Conservation (phyloP, 371 early-diverging fungal genomes). For the Batkoa obscura region DNA sequence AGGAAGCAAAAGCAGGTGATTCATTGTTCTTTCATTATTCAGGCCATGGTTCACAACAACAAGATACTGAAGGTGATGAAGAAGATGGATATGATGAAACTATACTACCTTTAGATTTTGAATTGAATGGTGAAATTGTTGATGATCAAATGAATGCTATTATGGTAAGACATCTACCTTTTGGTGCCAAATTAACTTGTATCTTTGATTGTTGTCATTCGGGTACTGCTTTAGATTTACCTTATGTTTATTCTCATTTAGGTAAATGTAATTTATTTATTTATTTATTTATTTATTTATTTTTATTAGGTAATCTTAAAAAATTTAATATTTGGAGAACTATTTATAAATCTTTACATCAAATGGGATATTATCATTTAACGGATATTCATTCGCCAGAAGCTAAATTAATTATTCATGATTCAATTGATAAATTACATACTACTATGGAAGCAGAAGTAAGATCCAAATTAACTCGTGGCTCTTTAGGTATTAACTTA, state of each 20-base stretch:
- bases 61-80: constrained; percentile 39
- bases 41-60: constrained; percentile 55
- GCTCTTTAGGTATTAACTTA: constrained; percentile 15
- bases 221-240: constrained; percentile 72
- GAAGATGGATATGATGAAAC: constrained; percentile 48
- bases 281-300: too few species aligned
- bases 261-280: constrained; percentile 18
- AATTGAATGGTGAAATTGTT: constrained; percentile 33
- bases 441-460: background rate
- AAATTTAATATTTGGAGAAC: constrained; percentile 19
- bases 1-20: constrained; percentile 39
- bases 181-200: constrained; percentile 56
- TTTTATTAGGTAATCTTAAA: constrained; percentile 8
- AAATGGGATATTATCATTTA: background rate
- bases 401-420: background rate
- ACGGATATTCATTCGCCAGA: constrained; percentile 16
- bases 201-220: constrained; percentile 77
- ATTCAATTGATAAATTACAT: background rate
- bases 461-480: constrained; percentile 16
- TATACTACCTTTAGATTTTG: constrained; percentile 57
- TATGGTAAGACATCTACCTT: constrained; percentile 46
- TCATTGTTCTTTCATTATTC: constrained; percentile 47
- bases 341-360: constrained; percentile 12
- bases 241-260: constrained; percentile 53
- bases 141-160: constrained; percentile 53